A percentile compares a stretch with the other conserved stretches of the same genome.
These are phyloP conservation scores for Anthracocystis panici-leucophaei DNA, from an alignment of 1,284 basidiomycete species.

Conservation along the genomic window DNA sequence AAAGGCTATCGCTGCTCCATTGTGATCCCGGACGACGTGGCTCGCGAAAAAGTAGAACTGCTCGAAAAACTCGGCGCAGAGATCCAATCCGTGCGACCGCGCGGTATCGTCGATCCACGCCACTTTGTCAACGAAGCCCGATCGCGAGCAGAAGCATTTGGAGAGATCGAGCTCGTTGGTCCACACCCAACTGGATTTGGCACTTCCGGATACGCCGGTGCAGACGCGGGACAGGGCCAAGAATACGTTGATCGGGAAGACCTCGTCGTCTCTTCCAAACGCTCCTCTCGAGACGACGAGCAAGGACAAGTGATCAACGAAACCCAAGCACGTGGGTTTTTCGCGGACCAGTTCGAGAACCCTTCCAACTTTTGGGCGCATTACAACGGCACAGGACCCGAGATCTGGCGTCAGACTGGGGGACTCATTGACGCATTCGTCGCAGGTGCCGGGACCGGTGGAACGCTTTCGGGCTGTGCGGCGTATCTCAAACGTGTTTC, in stretches of 20 bases:
- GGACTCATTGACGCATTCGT: slow-evolving; percentile 88
- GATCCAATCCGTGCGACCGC: slow-evolving; percentile 76
- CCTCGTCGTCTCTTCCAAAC: slow-evolving; percentile 52
- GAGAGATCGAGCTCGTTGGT: slow-evolving; percentile 53
- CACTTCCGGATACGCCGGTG: slow-evolving; percentile 27
- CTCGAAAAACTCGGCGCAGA: slow-evolving; percentile 86
- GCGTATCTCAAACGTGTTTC: slow-evolving; percentile 77
- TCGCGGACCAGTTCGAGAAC: slow-evolving; percentile 87
- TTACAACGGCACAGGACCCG: slow-evolving; percentile 88
- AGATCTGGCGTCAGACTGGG: slow-evolving; percentile 92
- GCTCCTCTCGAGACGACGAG: slow-evolving; percentile 6
- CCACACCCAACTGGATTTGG: slow-evolving; percentile 38
- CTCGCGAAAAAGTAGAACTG: slow-evolving; percentile 88
- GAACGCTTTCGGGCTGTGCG: slow-evolving; percentile 89
- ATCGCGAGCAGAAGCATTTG: slow-evolving; percentile 58
- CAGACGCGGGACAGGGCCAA: slow-evolving; percentile 27
- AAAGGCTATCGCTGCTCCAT: slow-evolving; percentile 72
- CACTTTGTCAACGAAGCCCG: slow-evolving; percentile 69
- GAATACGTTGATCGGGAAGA: slow-evolving; percentile 46
- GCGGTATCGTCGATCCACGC: slow-evolving; percentile 66
- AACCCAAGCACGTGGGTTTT: slow-evolving; percentile 72
- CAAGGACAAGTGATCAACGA: slow-evolving; percentile 42
- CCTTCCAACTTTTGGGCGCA: slow-evolving; percentile 90
- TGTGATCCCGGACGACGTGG: slow-evolving; percentile 73
- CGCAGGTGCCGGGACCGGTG: slow-evolving; percentile 96